A percentile compares a stretch with the other conserved stretches of the same genome.
These are phyloP conservation scores for Camellia sinensis DNA, from an alignment of 148 eudicot species.

Conservation along the genomic window DNA sequence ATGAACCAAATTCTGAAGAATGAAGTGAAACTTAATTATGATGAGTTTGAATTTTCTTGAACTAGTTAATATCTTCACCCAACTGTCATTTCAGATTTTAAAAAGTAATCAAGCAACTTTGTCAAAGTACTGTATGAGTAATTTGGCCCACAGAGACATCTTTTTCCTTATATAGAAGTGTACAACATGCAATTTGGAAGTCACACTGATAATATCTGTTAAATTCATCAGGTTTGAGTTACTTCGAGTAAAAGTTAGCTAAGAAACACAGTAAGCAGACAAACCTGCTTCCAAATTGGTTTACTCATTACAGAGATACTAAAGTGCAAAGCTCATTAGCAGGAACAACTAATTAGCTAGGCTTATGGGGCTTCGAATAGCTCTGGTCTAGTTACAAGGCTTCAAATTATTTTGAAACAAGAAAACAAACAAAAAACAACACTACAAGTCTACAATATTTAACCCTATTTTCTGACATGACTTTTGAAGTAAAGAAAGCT, in stretches of 20 bases:
- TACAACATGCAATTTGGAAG: constrained; percentile 6
- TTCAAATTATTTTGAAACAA: too few relatives aligned
- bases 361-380: too few relatives aligned
- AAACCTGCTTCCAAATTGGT: constrained; percentile 97
- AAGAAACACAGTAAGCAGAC: constrained; percentile 15
- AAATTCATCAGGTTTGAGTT: neutral
- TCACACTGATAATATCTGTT: neutral
- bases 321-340: too few relatives aligned
- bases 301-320: too few relatives aligned
- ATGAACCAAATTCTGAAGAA: neutral
- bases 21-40: neutral
- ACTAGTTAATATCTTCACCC: constrained; percentile 9
- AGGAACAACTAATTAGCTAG: too few relatives aligned
- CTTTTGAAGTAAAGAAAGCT: too few relatives aligned
- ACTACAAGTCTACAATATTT: too few relatives aligned
- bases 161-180: neutral
- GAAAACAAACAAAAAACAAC: too few relatives aligned
- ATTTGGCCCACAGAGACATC: neutral
- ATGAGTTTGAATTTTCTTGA: neutral
- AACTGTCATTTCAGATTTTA: constrained; percentile 1
- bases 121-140: neutral
- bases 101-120: neutral
- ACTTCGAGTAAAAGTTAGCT: constrained; percentile 7
- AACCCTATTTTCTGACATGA: too few relatives aligned
- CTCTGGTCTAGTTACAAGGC: too few relatives aligned